phyloP scores from a whole-genome alignment of 2,329 filamentous ascomycete genomes.

The Colletotrichum navitas region DNA sequence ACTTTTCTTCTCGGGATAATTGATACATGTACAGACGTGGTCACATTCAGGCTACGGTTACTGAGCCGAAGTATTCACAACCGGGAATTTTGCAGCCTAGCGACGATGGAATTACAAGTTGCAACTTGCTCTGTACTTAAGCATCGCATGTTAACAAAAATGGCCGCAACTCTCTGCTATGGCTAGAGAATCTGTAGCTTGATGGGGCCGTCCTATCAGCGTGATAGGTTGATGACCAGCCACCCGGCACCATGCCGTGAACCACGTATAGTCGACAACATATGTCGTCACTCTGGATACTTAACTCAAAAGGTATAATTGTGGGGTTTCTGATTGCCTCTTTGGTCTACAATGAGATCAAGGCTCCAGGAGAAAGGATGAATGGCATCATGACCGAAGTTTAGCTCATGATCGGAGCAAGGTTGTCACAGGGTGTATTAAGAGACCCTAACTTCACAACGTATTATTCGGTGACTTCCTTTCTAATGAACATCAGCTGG shows the following conservation, averaged over 20 bases:
- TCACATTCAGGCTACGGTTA: not conserved
- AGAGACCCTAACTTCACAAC: too few relatives aligned
- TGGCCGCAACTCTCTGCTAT: not conserved
- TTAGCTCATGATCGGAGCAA: not conserved
- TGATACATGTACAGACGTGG: not conserved
- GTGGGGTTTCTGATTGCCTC: not conserved
- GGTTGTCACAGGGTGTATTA: not conserved
- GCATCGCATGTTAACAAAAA: too few relatives aligned
- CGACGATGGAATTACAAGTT: not conserved
- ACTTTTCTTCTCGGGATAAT: not conserved
- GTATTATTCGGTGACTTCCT: too few relatives aligned
- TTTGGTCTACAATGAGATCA: not conserved
- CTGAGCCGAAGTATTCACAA: not conserved
- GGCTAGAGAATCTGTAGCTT: not conserved
- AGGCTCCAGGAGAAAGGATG: not conserved
- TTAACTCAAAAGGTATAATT: not conserved
- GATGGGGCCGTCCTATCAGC: not conserved
- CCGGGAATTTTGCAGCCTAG: not conserved
- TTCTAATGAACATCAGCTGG: conserved; percentile 19
- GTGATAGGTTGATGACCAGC: not conserved
- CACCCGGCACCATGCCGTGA: not conserved
- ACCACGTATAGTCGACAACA: not conserved
- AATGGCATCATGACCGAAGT: not conserved
- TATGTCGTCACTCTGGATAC: not conserved
- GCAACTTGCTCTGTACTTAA: rapidly evolving